Evolutionary conservation across 805 yeast species (phyloP).

Genomic region (Teunomyces stri): DNA sequence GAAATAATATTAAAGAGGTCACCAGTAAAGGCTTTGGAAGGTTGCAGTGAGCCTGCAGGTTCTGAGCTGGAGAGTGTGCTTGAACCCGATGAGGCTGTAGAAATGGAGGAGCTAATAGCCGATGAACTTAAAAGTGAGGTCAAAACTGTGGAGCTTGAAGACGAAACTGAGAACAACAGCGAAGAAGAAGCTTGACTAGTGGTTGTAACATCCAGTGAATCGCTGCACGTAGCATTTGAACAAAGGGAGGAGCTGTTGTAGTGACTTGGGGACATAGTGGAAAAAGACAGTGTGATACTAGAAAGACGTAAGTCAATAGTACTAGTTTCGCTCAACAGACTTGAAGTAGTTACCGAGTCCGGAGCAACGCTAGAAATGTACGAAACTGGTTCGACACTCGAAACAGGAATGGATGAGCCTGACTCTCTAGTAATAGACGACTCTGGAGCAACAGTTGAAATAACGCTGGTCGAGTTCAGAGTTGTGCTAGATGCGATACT

Average conservation of each 20-base stretch:
- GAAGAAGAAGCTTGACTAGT: too few relatives aligned
- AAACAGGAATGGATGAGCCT: not conserved
- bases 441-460: not conserved
- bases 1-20: slow-evolving; percentile 51
- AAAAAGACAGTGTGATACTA: not conserved
- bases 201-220: not conserved
- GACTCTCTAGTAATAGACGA: not conserved
- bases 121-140: slow-evolving; percentile 3
- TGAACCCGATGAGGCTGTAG: not conserved
- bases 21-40: slow-evolving; percentile 19
- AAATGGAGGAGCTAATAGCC: not conserved
- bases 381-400: not conserved
- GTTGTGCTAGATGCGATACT: too few relatives aligned
- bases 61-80: not conserved
- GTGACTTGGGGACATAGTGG: not conserved
- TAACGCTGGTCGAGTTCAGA: not conserved
- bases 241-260: not conserved
- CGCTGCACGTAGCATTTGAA: not conserved
- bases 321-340: not conserved
- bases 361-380: not conserved
- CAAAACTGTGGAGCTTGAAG: not conserved
- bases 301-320: slow-evolving; percentile 9
- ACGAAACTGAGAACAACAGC: too few relatives aligned
- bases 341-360: not conserved
- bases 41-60: not conserved